These are phyloP conservation scores for Kalanchoe fedtschenkoi DNA, from an alignment of 164 flowering plant genomes.

Conservation along the genomic window DNA sequence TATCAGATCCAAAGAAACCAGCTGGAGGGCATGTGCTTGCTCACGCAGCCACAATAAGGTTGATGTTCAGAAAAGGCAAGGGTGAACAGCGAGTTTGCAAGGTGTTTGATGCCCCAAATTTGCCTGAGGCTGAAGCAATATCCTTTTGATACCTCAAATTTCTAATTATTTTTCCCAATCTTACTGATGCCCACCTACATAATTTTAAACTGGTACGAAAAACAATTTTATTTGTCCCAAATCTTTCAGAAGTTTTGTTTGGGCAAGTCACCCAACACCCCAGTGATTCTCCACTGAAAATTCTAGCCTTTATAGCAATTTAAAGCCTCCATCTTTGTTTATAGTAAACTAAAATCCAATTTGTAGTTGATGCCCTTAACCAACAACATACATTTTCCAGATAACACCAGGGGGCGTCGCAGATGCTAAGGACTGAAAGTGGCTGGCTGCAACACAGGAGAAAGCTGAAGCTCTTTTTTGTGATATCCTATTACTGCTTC, in stretches of 20 bases:
- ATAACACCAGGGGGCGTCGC: conserved; percentile 92
- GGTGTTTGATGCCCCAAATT: conserved; percentile 93
- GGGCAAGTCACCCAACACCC: not conserved
- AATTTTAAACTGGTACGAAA: no score
- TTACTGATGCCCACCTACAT: not conserved
- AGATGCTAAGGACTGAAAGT: conserved; percentile 72
- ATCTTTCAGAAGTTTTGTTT: not conserved
- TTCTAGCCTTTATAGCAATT: no score
- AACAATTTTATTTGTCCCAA: no score
- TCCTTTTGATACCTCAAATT: conserved; percentile 31
- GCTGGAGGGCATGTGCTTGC: conserved; percentile 99
- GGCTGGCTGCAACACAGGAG: not conserved
- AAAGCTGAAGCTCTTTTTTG: no score
- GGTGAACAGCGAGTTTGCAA: conserved; percentile 90
- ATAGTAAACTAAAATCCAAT: not conserved
- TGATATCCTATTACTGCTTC: no score
- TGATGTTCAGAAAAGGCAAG: conserved; percentile 98
- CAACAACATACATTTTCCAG: conserved; percentile 69
- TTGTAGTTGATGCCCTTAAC: conserved; percentile 19
- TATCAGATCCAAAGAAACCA: conserved; percentile 97
- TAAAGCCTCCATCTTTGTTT: not conserved
- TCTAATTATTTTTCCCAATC: not conserved
- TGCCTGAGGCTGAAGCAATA: conserved; percentile 98
- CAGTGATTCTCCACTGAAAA: not conserved
- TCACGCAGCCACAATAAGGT: conserved; percentile 85